Evolutionary conservation across 2,329 filamentous ascomycete species (phyloP).

Genomic region (Xylariaceae sp.): DNA sequence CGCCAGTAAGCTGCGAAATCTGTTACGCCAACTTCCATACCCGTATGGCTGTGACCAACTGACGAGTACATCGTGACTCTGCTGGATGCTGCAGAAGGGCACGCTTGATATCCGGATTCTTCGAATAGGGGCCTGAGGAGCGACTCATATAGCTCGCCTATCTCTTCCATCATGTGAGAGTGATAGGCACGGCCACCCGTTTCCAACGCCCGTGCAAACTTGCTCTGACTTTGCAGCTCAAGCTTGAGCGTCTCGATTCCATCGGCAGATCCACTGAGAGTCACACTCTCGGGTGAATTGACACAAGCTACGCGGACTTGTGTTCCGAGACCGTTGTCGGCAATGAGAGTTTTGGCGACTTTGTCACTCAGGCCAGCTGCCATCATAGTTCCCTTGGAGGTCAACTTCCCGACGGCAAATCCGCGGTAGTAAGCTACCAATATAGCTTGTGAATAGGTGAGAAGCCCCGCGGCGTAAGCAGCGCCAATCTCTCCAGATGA

Average conservation of each 20-base stretch:
- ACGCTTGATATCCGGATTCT: not conserved
- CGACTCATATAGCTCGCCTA: constrained; percentile 15
- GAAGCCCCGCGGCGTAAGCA: constrained; percentile 32
- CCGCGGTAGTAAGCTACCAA: constrained; percentile 23
- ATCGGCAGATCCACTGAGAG: constrained; percentile 5
- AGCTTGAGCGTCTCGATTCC: not conserved
- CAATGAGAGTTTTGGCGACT: constrained; percentile 1
- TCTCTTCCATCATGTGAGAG: constrained; percentile 9
- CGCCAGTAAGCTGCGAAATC: constrained; percentile 11
- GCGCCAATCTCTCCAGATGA: constrained; percentile 40
- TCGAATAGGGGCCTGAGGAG: not conserved
- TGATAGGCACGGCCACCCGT: constrained; percentile 14
- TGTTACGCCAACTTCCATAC: not conserved
- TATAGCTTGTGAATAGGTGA: constrained; percentile 22
- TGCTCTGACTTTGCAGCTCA: not conserved
- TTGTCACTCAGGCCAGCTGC: not conserved
- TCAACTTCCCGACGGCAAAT: too few species aligned
- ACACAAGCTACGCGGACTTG: constrained; percentile 16
- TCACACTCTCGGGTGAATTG: constrained; percentile 18
- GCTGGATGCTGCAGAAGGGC: not conserved
- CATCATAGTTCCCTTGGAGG: too few species aligned
- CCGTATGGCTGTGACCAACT: constrained; percentile 1
- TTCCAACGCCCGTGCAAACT: constrained; percentile 3
- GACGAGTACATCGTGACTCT: constrained; percentile 12
- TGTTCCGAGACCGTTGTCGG: not conserved